Conservation (phyloP, 1,284 basidiomycete species). For the Flammula alnicola region DNA sequence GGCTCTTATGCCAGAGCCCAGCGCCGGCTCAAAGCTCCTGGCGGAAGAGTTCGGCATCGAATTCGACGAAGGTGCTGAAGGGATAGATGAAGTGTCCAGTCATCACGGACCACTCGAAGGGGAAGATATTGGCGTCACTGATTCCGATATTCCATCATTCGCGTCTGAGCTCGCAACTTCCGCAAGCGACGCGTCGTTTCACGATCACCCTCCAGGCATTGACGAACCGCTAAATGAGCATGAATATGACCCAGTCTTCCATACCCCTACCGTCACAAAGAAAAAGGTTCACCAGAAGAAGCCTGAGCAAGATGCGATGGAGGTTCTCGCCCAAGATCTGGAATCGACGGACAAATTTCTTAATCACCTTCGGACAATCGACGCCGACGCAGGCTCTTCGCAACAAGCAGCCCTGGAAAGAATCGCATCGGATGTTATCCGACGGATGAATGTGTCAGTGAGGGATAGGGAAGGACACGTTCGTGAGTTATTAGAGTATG, state of each 20-base stretch:
- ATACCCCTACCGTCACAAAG: constrained; percentile 37
- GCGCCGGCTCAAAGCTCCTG: constrained; percentile 69
- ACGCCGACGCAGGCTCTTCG: constrained; percentile 52
- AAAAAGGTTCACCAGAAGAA: constrained; percentile 36
- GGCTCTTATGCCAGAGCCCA: constrained; percentile 83
- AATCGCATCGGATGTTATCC: constrained; percentile 76
- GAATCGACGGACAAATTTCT: constrained; percentile 80
- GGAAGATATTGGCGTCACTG: constrained; percentile 32
- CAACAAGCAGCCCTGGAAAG: constrained; percentile 65
- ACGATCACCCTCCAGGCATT: constrained; percentile 30
- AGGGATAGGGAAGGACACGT: constrained; percentile 79
- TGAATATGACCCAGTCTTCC: constrained; percentile 51
- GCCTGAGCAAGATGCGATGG: constrained; percentile 69
- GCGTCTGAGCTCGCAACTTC: constrained; percentile 37
- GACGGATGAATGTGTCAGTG: constrained; percentile 72
- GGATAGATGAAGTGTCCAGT: constrained; percentile 59
- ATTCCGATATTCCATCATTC: constrained; percentile 38
- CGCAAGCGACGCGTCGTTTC: constrained; percentile 25
- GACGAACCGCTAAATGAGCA: constrained; percentile 23
- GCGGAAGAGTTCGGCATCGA: constrained; percentile 87
- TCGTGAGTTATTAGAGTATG: constrained; percentile 73
- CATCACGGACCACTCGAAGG: constrained; percentile 31
- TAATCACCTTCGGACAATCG: constrained; percentile 67
- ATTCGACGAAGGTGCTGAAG: constrained; percentile 83
- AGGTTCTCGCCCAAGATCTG: constrained; percentile 70